Base-by-base conservation (phyloP, 768 basidiomycete species). In the Mycena capillaripes region DNA sequence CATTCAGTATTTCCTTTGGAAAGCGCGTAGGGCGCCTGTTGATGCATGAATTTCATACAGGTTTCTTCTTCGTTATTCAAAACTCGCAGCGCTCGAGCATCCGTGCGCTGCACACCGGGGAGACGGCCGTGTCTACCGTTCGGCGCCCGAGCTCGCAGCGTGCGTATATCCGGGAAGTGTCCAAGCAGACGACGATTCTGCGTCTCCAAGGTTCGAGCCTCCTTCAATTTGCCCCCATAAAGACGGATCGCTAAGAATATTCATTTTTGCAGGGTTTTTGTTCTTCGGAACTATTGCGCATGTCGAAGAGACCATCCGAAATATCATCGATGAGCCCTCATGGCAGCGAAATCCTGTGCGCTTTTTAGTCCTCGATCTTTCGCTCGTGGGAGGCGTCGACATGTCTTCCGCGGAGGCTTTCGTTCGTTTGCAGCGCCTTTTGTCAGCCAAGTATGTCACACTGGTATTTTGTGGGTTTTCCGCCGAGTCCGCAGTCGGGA, bases 51-150 rank as follows among this genome's bases (percentile, higher is more conserved):
- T 58, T 3, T 30, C 32, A n/a, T 5, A 14, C 66, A 95, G 95
- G 93, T 77, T 87, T 98, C 81, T 98, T 97, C 84, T 99, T 99
- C 78, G 97, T 99, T n/a, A 88, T 99, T 2, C 95, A 97, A 77
- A 97, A 95, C 70, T 98, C 97, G 0, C 93, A 93, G 76, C 82
- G 95, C 19, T 83, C 89, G 53, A 95, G 96, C 73, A 96, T 99
- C 71, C 90, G 97, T 11, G 89, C 92, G 0, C 87, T 96, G 42
- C 92, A 95, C 79, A 92, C 92, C 3, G 97, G 97, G 0, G 91
- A 95, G 60, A 89, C 92, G 0, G 93, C 93, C 0, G 91, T 96
- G 80, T 98, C 97, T 2, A 95, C 97, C 1, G 97, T 99, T 4
- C 91, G 97, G 12, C 86, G 97, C 25, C 97, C 97, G 0, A 92